Evolutionary conservation across 2,329 filamentous ascomycete species (phyloP).

Genomic region (Colletotrichum limetticola): DNA sequence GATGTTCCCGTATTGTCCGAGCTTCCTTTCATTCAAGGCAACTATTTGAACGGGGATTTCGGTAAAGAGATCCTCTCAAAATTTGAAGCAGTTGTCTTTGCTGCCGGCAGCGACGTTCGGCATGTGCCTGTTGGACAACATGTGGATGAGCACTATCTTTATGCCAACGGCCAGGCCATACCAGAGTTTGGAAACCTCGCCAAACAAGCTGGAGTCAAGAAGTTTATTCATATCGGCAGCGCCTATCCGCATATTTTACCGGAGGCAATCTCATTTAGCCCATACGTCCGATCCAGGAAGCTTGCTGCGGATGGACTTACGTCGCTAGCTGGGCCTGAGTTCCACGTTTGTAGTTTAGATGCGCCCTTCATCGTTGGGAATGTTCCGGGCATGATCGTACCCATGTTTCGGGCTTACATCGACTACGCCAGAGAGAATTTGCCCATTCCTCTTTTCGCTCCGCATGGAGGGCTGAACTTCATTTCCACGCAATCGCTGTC

Average conservation of each 20-base stretch:
- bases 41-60: slow-evolving; percentile 5
- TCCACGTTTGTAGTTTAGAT: slow-evolving; percentile 22
- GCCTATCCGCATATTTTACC: background rate
- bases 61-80: background rate
- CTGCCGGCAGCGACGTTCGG: slow-evolving; percentile 24
- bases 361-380: slow-evolving; percentile 22
- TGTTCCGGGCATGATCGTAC: slow-evolving; percentile 5
- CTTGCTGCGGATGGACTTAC: background rate
- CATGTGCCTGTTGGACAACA: slow-evolving; percentile 15
- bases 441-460: background rate
- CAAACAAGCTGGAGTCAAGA: background rate
- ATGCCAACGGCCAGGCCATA: slow-evolving; percentile 13
- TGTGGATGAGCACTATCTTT: slow-evolving; percentile 8
- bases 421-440: slow-evolving; percentile 14
- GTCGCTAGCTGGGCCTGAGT: background rate
- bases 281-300: slow-evolving; percentile 24
- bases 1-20: background rate
- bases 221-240: slow-evolving; percentile 26
- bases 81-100: slow-evolving; percentile 25
- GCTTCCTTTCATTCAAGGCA: slow-evolving; percentile 8
- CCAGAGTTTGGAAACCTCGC: slow-evolving; percentile 15
- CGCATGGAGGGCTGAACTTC: slow-evolving; percentile 15
- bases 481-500: slow-evolving; percentile 21
- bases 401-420: slow-evolving; percentile 11
- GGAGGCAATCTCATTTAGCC: background rate